Evolutionary conservation across 2,329 filamentous ascomycete species (phyloP), one percentile per base, ranked within the genome.

Genomic region (Graphium sp.): DNA sequence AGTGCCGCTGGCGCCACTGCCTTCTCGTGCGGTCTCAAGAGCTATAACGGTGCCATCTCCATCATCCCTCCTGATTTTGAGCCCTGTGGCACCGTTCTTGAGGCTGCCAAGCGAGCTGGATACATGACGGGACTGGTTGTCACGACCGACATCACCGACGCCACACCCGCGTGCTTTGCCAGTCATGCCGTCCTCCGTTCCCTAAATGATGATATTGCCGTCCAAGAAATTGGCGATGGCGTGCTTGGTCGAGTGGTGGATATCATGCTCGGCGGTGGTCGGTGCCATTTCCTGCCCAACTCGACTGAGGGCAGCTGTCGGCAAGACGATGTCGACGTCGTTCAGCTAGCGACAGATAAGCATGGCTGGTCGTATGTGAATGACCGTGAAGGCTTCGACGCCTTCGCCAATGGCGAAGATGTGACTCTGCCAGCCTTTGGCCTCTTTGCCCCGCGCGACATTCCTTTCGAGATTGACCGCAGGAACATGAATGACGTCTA

Each of bases 1-100:
- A 92, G 81, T 34, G 89, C 89, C 5, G 89, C 89, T n/a, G 89
- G 89, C 21, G 89, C 89, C 4, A 98, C 89, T 1, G 89, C 89
- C 1, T 98, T 98, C 50, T 84, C 82, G 3, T 98, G 89, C 44
- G 87, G 73, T 13, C 56, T 64, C 46, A 98, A 98, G 68, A 92
- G 77, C 49, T 98, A 98, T 58, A 98, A 98, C 46, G 84, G 84
- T 26, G 89, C 89, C 39, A 95, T 98, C 40, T 80, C 83, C 7
- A 78, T 92, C 30, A 62, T 91, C 11, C 85, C 85, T 0, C 85
- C 85, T 1, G 76, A 91, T 50, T 72, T 79, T 39, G 71, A 72
- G 18, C 83, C 89, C 5, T 98, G 89, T 49, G 89, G 87, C 6
- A 93, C 85, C 12, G 83, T 75, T 4, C 67, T 98, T 30, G 89